These are phyloP conservation scores for Epichloe gansuensis DNA, from an alignment of 2,329 filamentous ascomycete genomes.

Conservation along the genomic window DNA sequence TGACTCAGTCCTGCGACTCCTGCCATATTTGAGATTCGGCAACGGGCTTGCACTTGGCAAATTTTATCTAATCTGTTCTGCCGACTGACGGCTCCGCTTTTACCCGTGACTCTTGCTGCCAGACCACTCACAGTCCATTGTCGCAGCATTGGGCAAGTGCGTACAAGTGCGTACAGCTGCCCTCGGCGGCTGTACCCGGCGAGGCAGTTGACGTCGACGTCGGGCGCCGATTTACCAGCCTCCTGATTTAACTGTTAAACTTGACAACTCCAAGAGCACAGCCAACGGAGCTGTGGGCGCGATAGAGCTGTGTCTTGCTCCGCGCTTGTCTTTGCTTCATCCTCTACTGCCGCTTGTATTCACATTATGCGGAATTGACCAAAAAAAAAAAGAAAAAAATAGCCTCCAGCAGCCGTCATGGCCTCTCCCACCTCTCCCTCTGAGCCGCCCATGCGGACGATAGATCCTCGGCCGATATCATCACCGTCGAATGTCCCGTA, in stretches of 20 bases:
- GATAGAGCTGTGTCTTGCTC: neutral
- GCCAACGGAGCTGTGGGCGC: neutral
- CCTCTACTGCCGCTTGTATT: neutral
- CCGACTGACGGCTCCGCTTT: neutral
- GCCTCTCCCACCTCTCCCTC: conserved; percentile 4
- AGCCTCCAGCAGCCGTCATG: neutral
- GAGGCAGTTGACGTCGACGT: neutral
- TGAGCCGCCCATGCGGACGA: conserved; percentile 12
- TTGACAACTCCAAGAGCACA: neutral
- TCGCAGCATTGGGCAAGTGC: neutral
- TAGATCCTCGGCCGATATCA: conserved; percentile 17
- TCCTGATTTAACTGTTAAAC: neutral
- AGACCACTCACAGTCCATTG: neutral
- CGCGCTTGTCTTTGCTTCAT: neutral
- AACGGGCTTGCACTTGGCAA: conserved; percentile 39
- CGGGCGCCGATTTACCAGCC: neutral
- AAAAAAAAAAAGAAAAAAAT: neutral
- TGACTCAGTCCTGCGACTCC: conserved; percentile 32
- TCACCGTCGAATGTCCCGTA: conserved; percentile 10
- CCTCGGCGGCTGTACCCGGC: neutral
- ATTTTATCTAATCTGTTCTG: too few relatives aligned
- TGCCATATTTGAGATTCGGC: conserved; percentile 25
- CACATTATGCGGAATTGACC: too few relatives aligned
- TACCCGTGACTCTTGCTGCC: neutral
- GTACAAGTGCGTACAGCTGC: neutral